Evolutionary conservation across 805 yeast genomes (phyloP), one percentile per base, ranked within the genome.

Genomic region (Wickerhamomyces queroliae): DNA sequence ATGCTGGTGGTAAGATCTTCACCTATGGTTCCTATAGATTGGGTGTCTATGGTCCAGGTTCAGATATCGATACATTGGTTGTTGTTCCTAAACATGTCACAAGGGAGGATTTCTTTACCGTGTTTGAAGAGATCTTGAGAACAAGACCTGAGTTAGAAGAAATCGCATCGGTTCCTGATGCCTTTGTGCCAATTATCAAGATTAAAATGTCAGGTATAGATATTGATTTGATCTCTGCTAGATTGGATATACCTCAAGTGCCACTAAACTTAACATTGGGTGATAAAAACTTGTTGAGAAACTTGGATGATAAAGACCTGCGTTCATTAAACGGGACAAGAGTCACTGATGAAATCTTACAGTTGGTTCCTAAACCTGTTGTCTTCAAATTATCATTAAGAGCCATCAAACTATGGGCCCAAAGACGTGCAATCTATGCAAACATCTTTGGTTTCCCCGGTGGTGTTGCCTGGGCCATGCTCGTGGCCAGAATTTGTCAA

Each of bases 391-490:
- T 89, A 51, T 96, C 97, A 2, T 67, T 93, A 42, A 70, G 99
- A 47, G 90, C 95, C 13, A 85, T 93, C 47, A 93, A 93, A 61
- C 70, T 93, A 54, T 93, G 99, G 99, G 99, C 99, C 0, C 91
- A 89, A 57, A 78, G 89, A 53, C 73, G 98, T 37, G 98, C 96
- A 0, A 77, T 93, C 13, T 93, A 93, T 63, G 97, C 87, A 7
- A 93, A 93, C 56, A 83, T 93, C 33, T 87, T 83, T 72, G 99
- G 99, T 0, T 93, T 91, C 63, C 99, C 98, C 1, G 99, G 99
- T 55, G 99, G 99, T 62, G 99, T 93, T 36, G 99, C 99, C 1
- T 93, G 99, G 99, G 99, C 99, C 1, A 93, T 93, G 97, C 62
- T 93, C 30, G 97, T 90, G n/a, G 99, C 98, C 2, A 73, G 99